Conservation (phyloP, 768 basidiomycete genomes). For the Nidularia pulvinata region DNA sequence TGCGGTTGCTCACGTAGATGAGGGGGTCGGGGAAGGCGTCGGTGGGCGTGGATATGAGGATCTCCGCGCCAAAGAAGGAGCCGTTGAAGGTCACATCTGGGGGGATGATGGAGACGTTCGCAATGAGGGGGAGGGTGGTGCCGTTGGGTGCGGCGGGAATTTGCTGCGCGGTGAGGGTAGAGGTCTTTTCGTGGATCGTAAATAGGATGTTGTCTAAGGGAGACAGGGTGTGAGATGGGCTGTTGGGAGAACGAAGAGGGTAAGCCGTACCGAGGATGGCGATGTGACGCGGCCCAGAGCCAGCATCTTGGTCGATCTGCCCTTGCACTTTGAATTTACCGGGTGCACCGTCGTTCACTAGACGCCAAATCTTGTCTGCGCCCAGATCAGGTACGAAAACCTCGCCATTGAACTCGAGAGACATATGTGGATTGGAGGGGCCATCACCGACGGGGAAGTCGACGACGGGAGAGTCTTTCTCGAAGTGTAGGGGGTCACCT, state of each 20-base stretch:
- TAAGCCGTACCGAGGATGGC: conserved; percentile 27
- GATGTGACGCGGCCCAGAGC: conserved; percentile 65
- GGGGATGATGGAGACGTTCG: conserved; percentile 44
- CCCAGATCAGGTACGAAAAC: conserved; percentile 68
- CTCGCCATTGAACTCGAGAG: conserved; percentile 47
- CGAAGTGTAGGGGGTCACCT: conserved; percentile 31
- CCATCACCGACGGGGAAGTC: conserved; percentile 44
- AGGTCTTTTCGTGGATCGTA: conserved; percentile 50
- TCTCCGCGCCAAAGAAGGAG: conserved; percentile 49
- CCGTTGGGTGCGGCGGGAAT: conserved; percentile 49
- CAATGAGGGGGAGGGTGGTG: conserved; percentile 39
- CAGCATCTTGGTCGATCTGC: conserved; percentile 46
- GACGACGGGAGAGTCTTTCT: conserved; percentile 32
- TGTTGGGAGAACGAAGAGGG: background rate
- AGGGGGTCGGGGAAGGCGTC: conserved; percentile 39
- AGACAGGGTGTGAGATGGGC: background rate
- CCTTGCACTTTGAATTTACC: conserved; percentile 55
- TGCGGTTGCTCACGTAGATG: conserved; percentile 60
- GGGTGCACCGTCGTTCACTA: conserved; percentile 36
- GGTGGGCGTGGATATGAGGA: conserved; percentile 45
- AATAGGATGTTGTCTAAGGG: conserved; percentile 30
- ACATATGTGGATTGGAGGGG: conserved; percentile 63
- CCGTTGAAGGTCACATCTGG: conserved; percentile 34
- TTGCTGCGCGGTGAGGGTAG: conserved; percentile 48
- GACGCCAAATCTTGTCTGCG: conserved; percentile 64